Evolutionary conservation across 768 basidiomycete species (phyloP).

Genomic region (Daedaleopsis sinensis): DNA sequence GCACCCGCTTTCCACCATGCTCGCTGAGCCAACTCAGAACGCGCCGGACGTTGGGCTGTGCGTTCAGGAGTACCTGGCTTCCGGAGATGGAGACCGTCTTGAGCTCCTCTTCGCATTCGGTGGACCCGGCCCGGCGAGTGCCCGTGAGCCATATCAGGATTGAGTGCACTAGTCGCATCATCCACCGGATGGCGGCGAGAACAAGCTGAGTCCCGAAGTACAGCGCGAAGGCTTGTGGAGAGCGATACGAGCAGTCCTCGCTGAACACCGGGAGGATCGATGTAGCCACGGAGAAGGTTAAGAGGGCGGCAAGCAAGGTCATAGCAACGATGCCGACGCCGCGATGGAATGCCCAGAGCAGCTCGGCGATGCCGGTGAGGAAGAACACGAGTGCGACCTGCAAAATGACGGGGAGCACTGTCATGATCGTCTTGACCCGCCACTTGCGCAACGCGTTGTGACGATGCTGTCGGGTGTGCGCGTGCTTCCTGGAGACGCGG

Average conservation of each 20-base stretch:
- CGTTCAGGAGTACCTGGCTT: background rate
- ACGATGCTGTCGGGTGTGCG: constrained; percentile 25
- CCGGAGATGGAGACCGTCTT: background rate
- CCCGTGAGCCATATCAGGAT: background rate
- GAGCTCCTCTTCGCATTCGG: background rate
- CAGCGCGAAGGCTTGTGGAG: constrained; percentile 10
- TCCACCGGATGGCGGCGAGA: background rate
- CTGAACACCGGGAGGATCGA: constrained; percentile 1
- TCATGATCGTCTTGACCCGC: constrained; percentile 16
- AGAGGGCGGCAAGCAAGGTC: background rate
- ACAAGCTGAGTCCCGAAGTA: background rate
- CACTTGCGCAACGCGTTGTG: constrained; percentile 24
- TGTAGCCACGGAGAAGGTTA: constrained; percentile 3
- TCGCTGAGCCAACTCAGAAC: background rate
- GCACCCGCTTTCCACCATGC: background rate
- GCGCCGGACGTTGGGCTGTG: background rate
- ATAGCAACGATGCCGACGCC: constrained; percentile 9
- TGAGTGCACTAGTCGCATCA: background rate
- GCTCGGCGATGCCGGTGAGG: constrained; percentile 22
- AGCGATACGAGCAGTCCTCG: constrained; percentile 12
- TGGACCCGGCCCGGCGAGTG: background rate
- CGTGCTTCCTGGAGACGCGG: constrained; percentile 20
- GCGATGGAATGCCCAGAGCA: constrained; percentile 17
- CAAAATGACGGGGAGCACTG: constrained; percentile 18
- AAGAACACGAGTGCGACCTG: constrained; percentile 23